Evolutionary conservation across 371 early-diverging fungal species (phyloP).

Genomic region (Apophysomyces trapeziformis): DNA sequence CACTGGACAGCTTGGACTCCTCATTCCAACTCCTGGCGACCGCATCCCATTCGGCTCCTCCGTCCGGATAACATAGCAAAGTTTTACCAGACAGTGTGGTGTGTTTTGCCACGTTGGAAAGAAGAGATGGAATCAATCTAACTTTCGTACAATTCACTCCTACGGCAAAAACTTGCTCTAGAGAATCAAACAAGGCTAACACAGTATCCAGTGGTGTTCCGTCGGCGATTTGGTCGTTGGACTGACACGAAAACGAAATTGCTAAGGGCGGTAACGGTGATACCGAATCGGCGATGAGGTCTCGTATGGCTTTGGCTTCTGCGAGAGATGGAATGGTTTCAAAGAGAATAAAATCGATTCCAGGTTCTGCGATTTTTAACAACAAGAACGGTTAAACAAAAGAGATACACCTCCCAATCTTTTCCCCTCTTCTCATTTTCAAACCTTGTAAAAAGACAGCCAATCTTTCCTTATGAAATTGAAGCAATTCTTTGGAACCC

Average conservation of each 20-base stretch:
- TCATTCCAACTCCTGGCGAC: constrained; percentile 34
- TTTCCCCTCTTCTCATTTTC: background rate
- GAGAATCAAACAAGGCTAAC: constrained; percentile 22
- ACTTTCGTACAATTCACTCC: constrained; percentile 68
- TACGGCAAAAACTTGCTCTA: constrained; percentile 38
- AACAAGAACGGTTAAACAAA: background rate
- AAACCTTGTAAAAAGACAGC: constrained; percentile 29
- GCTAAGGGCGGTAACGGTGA: constrained; percentile 27
- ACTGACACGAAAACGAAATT: constrained; percentile 50
- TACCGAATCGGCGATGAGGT: constrained; percentile 19
- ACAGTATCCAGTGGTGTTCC: constrained; percentile 38
- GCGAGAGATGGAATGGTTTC: constrained; percentile 63
- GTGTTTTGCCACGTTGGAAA: constrained; percentile 15
- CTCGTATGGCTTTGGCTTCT: constrained; percentile 54
- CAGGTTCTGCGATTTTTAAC: constrained; percentile 8
- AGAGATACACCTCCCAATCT: no score
- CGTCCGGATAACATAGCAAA: constrained; percentile 49
- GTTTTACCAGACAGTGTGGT: constrained; percentile 19
- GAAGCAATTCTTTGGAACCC: constrained; percentile 30
- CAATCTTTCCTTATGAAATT: constrained; percentile 52
- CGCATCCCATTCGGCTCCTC: constrained; percentile 51
- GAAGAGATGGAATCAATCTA: constrained; percentile 26
- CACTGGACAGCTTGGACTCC: constrained; percentile 23
- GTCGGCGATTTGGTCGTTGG: constrained; percentile 41
- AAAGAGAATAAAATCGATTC: constrained; percentile 59